phyloP scores from a whole-genome alignment of 768 basidiomycete genomes.

The Cystofilobasidium bisporidii region DNA sequence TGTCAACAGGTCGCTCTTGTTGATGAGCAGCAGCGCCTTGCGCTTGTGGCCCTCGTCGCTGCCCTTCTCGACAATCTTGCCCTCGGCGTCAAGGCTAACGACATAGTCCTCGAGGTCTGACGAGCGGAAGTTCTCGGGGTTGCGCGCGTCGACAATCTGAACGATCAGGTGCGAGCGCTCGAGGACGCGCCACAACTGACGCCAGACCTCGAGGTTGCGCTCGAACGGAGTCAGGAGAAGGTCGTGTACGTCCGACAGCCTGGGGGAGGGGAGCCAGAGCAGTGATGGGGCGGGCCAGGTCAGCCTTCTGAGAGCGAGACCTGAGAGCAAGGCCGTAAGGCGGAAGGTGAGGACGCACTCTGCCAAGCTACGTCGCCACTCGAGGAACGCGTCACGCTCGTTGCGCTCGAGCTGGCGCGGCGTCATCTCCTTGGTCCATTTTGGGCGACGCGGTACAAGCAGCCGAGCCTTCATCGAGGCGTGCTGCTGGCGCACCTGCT shows the following conservation, averaged over 20 bases:
- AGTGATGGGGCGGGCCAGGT: background rate
- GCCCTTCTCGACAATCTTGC: slow-evolving; percentile 26
- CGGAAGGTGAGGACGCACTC: slow-evolving; percentile 51
- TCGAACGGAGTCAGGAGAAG: slow-evolving; percentile 94
- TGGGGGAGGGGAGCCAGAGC: background rate
- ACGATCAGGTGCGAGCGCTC: slow-evolving; percentile 90
- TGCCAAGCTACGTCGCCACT: slow-evolving; percentile 86
- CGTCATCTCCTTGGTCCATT: slow-evolving; percentile 77
- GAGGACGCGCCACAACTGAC: slow-evolving; percentile 92
- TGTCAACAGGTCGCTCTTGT: slow-evolving; percentile 89
- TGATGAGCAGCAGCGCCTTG: slow-evolving; percentile 72
- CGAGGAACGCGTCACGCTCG: slow-evolving; percentile 81
- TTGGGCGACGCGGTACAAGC: slow-evolving; percentile 77
- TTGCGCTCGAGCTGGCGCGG: slow-evolving; percentile 69
- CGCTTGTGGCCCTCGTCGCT: slow-evolving; percentile 55
- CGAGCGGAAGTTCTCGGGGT: slow-evolving; percentile 83
- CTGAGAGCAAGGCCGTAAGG: background rate
- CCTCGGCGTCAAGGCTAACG: slow-evolving; percentile 49
- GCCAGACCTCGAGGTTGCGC: slow-evolving; percentile 95
- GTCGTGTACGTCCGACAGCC: slow-evolving; percentile 42
- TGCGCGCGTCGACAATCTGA: slow-evolving; percentile 92
- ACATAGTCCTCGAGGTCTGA: slow-evolving; percentile 85
- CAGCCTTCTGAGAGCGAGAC: background rate
- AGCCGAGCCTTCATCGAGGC: slow-evolving; percentile 61
- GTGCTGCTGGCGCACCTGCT: slow-evolving; percentile 62